phyloP scores from a whole-genome alignment of 495 filamentous ascomycete species.

The Cairneyella variabilis region DNA sequence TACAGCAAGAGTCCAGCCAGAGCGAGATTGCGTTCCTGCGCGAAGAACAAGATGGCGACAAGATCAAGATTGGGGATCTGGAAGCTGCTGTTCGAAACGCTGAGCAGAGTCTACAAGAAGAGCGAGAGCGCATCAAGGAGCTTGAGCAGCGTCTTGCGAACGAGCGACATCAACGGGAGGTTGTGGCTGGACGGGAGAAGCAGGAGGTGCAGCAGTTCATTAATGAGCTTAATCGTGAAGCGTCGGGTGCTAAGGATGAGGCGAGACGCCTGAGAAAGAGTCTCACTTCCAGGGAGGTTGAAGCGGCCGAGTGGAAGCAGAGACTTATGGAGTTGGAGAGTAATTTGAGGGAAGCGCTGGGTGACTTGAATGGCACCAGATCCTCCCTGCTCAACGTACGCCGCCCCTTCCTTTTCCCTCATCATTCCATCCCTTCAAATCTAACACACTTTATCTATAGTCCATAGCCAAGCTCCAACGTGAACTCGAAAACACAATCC shows the following conservation, averaged over 20 bases:
- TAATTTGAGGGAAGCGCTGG: slow-evolving; percentile 76
- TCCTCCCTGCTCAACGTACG: slow-evolving; percentile 73
- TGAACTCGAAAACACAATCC: slow-evolving; percentile 76
- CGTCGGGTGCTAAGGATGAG: slow-evolving; percentile 81
- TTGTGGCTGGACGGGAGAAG: slow-evolving; percentile 81
- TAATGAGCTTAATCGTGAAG: slow-evolving; percentile 80
- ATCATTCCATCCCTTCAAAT: slow-evolving; percentile 13
- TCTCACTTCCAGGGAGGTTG: slow-evolving; percentile 78
- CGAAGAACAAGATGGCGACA: slow-evolving; percentile 96
- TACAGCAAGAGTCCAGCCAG: slow-evolving; percentile 89
- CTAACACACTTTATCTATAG: slow-evolving; percentile 32
- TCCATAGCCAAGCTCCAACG: slow-evolving; percentile 83
- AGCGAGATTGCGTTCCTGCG: slow-evolving; percentile 91
- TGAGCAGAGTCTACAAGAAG: slow-evolving; percentile 68
- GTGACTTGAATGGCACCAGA: slow-evolving; percentile 80
- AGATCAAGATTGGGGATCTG: slow-evolving; percentile 94
- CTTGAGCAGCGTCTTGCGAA: slow-evolving; percentile 72
- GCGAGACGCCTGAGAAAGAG: slow-evolving; percentile 73
- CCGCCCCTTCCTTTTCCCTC: no score
- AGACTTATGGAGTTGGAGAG: slow-evolving; percentile 84
- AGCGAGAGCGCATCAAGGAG: slow-evolving; percentile 74
- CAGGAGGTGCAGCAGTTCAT: slow-evolving; percentile 71
- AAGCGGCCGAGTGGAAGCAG: slow-evolving; percentile 85
- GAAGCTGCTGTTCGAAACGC: slow-evolving; percentile 74
- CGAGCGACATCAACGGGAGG: slow-evolving; percentile 81